Base-by-base conservation (phyloP, 495 filamentous ascomycete genomes). In the Xylaria palmicola region DNA sequence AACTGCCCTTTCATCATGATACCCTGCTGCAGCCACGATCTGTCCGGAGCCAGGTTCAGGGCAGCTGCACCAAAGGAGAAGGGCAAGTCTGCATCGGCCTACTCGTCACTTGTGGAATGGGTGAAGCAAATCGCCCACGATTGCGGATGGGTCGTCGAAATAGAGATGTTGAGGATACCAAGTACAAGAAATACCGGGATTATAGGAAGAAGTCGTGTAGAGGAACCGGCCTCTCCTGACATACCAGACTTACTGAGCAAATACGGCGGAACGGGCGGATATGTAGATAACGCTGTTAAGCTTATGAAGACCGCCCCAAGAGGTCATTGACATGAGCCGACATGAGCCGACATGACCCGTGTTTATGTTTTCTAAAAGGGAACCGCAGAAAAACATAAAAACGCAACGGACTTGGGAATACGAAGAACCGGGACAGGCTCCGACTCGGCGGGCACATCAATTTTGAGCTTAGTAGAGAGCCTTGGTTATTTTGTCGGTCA, bases 1-100 rank as follows among this genome's bases (percentile, higher is more conserved):
- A 65, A 82, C 15, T 88, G 83, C 50, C 89, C 93, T 0, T 98
- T 97, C 66, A 83, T 98, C 27, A 87, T 88, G 52, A 96, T 98
- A 39, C 94, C 94, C 1, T 98, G 94, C 75, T 98, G 94, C 77
- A 95, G 91, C 32, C 91, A 96, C 75, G 80, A 90, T 30, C 85
- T 98, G 0, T 85, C 86, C 3, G 94, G 95, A 0, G 78, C 81
- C 9, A 77, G 82, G 41, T 92, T 86, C 65, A 85, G 92, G 1
- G 90, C 89, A 44, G 86, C 88, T 5, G 77, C 85, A 24, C 81
- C 83, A 1, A 83, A 80, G 62, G 73, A 78, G 41, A 77, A 79
- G 53, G 68, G 68, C 60, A 83, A 85, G 53, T 69, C 72, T n/a
- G 59, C 72, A 26, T 85, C 73, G 2, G 85, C 87, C 27, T 95